Conservation (phyloP, 176 grass and related monocot species). For the Zea luxurians region DNA sequence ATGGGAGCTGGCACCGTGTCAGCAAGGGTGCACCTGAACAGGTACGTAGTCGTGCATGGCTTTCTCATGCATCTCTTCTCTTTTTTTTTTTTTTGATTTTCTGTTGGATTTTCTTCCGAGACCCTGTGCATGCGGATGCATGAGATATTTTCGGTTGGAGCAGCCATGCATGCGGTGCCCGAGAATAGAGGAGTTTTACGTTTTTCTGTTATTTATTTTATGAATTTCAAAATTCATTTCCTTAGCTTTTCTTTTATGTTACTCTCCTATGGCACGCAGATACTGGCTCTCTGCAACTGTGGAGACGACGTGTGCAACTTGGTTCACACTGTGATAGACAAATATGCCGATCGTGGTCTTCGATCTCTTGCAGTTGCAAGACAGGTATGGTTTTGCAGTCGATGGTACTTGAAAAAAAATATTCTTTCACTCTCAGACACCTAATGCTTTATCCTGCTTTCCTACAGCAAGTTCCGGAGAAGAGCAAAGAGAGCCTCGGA, state of each 20-base stretch:
- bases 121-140: no score
- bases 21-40: conserved; percentile 97
- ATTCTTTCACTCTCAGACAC: no score
- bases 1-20: conserved; percentile 71
- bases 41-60: neutral
- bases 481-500: conserved; percentile 65
- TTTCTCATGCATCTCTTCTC: no score
- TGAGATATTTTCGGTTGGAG: no score
- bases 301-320: conserved; percentile 36
- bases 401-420: no score
- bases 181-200: no score
- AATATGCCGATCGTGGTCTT: conserved; percentile 79
- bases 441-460: neutral
- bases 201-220: no score
- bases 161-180: no score
- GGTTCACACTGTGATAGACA: conserved; percentile 64
- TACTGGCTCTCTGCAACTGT: conserved; percentile 67
- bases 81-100: no score
- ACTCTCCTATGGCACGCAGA: conserved; percentile 10
- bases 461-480: conserved; percentile 67
- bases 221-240: neutral
- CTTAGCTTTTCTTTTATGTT: neutral
- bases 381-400: conserved; percentile 40
- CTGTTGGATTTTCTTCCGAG: no score
- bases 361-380: conserved; percentile 77